A percentile compares a stretch with the other conserved stretches of the same genome.
These are phyloP conservation scores for Crithidia fasciculata DNA, from an alignment of 208 protist species.

Conservation along the genomic window DNA sequence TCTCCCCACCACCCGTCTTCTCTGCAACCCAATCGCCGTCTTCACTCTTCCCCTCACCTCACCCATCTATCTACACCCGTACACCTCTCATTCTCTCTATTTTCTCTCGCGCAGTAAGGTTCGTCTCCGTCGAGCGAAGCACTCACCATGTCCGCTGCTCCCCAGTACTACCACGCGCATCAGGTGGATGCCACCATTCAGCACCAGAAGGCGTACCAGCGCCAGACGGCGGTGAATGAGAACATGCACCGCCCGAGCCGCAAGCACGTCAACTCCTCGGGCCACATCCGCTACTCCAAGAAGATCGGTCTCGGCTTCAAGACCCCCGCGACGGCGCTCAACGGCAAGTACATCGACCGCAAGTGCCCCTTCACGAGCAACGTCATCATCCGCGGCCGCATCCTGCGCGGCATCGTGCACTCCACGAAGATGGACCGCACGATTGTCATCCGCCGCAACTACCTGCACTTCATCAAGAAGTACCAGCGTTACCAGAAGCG, in stretches of 20 bases:
- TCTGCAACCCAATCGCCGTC: neutral
- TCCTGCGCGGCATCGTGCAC: slow-evolving; percentile 98
- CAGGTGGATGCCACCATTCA: slow-evolving; percentile 88
- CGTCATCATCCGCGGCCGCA: slow-evolving; percentile 99
- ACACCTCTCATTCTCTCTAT: too few species aligned
- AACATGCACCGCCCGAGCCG: slow-evolving; percentile 80
- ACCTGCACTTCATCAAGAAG: slow-evolving; percentile 99
- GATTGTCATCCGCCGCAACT: slow-evolving; percentile 99
- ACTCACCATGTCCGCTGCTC: slow-evolving; percentile 41
- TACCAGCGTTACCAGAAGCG: slow-evolving; percentile 99
- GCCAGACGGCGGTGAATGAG: slow-evolving; percentile 92
- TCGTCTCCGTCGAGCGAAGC: slow-evolving; percentile 13
- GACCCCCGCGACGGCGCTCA: slow-evolving; percentile 98
- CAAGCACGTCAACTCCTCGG: slow-evolving; percentile 65
- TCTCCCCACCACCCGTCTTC: neutral
- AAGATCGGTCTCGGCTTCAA: slow-evolving; percentile 97
- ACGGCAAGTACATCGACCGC: slow-evolving; percentile 99
- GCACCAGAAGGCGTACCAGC: slow-evolving; percentile 93
- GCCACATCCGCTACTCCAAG: slow-evolving; percentile 94
- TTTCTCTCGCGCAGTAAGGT: neutral
- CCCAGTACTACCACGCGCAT: slow-evolving; percentile 77
- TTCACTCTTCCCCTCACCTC: neutral
- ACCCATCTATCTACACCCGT: neutral
- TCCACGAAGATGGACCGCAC: slow-evolving; percentile 99
- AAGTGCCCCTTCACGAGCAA: slow-evolving; percentile 99